Evolutionary conservation across 768 basidiomycete species (phyloP).

Genomic region (Rhizopogon vesiculosus): DNA sequence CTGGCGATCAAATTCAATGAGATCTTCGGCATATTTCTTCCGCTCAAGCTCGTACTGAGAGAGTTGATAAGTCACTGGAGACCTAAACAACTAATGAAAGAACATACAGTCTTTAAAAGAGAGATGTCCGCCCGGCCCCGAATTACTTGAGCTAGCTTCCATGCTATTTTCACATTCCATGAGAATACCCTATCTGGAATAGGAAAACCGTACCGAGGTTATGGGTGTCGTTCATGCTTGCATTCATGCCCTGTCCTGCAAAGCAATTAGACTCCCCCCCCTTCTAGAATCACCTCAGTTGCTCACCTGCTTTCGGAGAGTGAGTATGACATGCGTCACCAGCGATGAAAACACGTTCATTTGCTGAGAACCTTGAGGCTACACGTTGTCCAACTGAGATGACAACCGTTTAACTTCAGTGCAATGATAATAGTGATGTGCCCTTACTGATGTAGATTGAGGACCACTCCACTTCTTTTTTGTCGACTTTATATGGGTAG

Average conservation of each 20-base stretch:
- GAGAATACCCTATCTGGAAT: neutral
- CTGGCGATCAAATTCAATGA: conserved; percentile 67
- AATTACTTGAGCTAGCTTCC: conserved; percentile 45
- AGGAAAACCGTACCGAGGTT: conserved; percentile 45
- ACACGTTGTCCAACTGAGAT: conserved; percentile 67
- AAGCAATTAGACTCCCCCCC: neutral
- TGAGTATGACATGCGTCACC: conserved; percentile 75
- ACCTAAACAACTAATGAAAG: neutral
- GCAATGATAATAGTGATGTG: neutral
- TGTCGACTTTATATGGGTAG: conserved; percentile 47
- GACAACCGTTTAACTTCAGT: neutral
- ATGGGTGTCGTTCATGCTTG: conserved; percentile 71
- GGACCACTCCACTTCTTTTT: conserved; percentile 62
- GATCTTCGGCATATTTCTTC: conserved; percentile 61
- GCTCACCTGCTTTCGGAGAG: conserved; percentile 58
- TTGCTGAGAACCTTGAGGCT: conserved; percentile 53
- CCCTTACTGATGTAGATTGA: conserved; percentile 63
- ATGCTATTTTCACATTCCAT: conserved; percentile 21
- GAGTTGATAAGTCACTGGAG: neutral
- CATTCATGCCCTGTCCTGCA: conserved; percentile 72
- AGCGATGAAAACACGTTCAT: conserved; percentile 67
- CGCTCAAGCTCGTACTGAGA: conserved; percentile 65
- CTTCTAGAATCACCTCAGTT: neutral
- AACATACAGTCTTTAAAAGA: conserved; percentile 37
- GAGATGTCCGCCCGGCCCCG: conserved; percentile 34